A percentile compares a stretch with the other conserved stretches of the same genome.
Evolutionary conservation across 1,139 yeast genomes (phyloP).

Genomic region (Kodamaea sp.): DNA sequence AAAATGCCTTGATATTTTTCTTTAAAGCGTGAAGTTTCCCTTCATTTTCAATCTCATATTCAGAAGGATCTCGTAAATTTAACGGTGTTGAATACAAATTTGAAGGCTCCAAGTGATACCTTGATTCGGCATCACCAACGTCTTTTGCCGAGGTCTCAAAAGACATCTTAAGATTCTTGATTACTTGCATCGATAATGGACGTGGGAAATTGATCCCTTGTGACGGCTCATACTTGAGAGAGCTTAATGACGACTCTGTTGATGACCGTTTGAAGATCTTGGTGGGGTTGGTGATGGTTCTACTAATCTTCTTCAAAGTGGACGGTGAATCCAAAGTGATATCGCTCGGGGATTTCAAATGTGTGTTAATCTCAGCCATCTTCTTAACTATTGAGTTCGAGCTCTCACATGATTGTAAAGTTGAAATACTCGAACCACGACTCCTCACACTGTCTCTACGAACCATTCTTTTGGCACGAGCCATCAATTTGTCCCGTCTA

Average conservation of each 20-base stretch:
- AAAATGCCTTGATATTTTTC: constrained; percentile 28
- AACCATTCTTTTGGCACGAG: constrained; percentile 13
- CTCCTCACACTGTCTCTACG: constrained; percentile 2
- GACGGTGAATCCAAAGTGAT: constrained; percentile 13
- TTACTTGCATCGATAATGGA: constrained; percentile 27
- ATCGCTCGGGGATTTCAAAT: constrained; percentile 9
- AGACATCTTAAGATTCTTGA: constrained; percentile 32
- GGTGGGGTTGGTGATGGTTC: constrained; percentile 18
- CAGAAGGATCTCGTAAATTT: constrained; percentile 29
- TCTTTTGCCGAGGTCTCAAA: constrained; percentile 30
- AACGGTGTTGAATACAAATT: constrained; percentile 16
- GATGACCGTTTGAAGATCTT: constrained; percentile 14
- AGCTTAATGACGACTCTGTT: constrained; percentile 1
- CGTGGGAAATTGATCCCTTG: constrained; percentile 27
- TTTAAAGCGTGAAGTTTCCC: constrained; percentile 22
- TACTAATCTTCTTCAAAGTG: constrained; percentile 18
- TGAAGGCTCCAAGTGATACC: constrained; percentile 14
- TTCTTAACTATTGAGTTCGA: constrained; percentile 8
- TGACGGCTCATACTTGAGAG: constrained; percentile 3
- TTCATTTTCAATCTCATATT: constrained; percentile 12
- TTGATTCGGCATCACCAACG: constrained; percentile 22
- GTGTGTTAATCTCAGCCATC: constrained; percentile 6
- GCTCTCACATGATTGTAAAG: constrained; percentile 7
- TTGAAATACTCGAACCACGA: constrained; percentile 15
- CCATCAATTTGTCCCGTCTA: constrained; percentile 12